Conservation (phyloP, 2,329 filamentous ascomycete species). For the Triangularia verruculosa region DNA sequence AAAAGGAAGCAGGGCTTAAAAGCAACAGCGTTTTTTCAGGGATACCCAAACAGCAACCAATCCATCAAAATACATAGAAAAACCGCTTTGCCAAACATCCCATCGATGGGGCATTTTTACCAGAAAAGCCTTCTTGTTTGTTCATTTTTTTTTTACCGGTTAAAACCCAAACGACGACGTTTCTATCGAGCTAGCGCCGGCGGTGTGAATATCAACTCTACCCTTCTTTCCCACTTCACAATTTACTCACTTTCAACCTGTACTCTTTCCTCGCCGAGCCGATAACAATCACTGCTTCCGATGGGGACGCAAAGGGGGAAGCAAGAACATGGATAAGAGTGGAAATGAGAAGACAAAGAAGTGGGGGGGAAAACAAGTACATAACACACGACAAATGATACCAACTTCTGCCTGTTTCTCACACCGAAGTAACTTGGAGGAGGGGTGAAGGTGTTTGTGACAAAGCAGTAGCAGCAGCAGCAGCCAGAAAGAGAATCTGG, state of each 20-base stretch:
- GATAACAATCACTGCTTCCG: neutral
- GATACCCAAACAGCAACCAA: constrained; percentile 3
- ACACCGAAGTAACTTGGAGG: too few relatives aligned
- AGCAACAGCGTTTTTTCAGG: neutral
- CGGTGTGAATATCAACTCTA: neutral
- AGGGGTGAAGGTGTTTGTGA: too few relatives aligned
- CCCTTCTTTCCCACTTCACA: neutral
- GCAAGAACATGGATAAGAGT: neutral
- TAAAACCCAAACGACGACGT: neutral
- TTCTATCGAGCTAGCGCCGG: neutral
- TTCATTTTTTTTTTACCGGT: neutral
- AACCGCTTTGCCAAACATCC: neutral
- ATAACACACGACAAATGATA: too few relatives aligned
- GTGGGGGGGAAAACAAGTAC: too few relatives aligned
- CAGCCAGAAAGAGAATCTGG: neutral
- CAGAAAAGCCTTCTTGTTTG: neutral
- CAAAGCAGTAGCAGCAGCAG: too few relatives aligned
- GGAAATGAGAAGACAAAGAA: too few relatives aligned
- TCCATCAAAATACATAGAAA: constrained; percentile 3
- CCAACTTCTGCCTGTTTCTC: too few relatives aligned
- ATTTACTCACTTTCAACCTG: neutral
- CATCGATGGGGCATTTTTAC: too few relatives aligned
- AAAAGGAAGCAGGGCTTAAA: constrained; percentile 32
- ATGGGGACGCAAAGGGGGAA: neutral
- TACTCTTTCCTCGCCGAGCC: neutral